phyloP scores from a whole-genome alignment of 1,284 basidiomycete species.

The Heterobasidion parviporum region DNA sequence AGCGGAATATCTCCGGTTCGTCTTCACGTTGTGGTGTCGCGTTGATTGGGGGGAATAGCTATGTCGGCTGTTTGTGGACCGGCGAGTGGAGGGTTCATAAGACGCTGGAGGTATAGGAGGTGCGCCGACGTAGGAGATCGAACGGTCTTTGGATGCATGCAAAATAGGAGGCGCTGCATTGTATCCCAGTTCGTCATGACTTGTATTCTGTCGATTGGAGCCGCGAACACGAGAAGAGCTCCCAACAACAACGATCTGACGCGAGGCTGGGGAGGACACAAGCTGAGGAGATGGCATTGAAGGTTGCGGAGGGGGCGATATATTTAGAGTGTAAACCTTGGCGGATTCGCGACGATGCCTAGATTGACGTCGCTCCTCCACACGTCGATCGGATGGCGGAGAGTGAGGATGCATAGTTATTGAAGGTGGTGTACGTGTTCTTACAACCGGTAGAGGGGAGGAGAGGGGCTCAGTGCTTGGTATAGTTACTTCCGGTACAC shows the following conservation, averaged over 20 bases:
- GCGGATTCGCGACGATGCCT: constrained; percentile 7
- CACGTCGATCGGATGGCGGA: not conserved
- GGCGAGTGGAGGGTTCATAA: too few relatives aligned
- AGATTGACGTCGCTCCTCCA: not conserved
- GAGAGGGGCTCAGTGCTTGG: not conserved
- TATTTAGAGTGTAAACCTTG: too few relatives aligned
- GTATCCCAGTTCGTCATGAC: not conserved
- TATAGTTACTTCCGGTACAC: constrained; percentile 5
- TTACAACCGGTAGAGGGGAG: not conserved
- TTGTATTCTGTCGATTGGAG: not conserved
- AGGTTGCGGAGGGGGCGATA: too few relatives aligned
- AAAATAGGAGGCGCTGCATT: not conserved
- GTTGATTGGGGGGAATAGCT: not conserved
- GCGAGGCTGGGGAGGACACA: too few relatives aligned
- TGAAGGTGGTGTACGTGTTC: not conserved
- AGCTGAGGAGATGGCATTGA: too few relatives aligned
- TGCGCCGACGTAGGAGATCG: too few relatives aligned
- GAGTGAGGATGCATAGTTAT: not conserved
- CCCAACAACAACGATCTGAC: too few relatives aligned
- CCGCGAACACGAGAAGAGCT: too few relatives aligned
- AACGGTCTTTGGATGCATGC: not conserved
- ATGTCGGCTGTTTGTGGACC: not conserved
- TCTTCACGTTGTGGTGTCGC: not conserved
- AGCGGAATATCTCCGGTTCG: not conserved
- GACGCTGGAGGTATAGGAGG: not conserved